A percentile compares a stretch with the other conserved stretches of the same genome.
Conservation (phyloP, 1,139 yeast genomes). For the Geotrichum carabidarum region DNA sequence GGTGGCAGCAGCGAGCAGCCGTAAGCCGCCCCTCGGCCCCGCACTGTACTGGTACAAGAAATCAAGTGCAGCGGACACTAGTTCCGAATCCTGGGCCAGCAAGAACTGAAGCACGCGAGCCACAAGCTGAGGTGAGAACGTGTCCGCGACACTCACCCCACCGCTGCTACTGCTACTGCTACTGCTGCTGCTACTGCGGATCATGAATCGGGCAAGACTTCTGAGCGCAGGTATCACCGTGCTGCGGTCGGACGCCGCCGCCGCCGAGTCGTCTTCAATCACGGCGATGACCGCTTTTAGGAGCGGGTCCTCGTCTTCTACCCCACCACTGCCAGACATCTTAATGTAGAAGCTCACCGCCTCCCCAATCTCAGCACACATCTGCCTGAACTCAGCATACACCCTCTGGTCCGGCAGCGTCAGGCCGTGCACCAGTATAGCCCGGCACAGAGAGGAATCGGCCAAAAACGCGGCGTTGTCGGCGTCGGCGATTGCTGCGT, state of each 20-base stretch:
- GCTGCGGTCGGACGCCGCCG: constrained; percentile 36
- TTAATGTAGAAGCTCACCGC: constrained; percentile 77
- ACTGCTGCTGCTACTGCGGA: constrained; percentile 37
- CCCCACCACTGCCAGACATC: constrained; percentile 59
- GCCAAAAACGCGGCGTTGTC: constrained; percentile 78
- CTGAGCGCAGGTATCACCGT: constrained; percentile 39
- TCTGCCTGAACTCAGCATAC: constrained; percentile 59
- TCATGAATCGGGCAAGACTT: constrained; percentile 38
- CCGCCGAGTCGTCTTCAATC: constrained; percentile 18
- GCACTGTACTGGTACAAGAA: constrained; percentile 61
- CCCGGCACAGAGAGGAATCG: constrained; percentile 39
- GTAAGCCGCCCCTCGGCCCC: constrained; percentile 42
- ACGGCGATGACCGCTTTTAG: constrained; percentile 28
- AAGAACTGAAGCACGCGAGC: constrained; percentile 44
- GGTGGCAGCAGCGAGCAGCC: constrained; percentile 35
- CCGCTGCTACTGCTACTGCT: no score
- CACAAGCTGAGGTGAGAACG: constrained; percentile 22
- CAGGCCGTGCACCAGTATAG: constrained; percentile 47
- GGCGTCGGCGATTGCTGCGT: constrained; percentile 67
- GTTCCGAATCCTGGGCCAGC: constrained; percentile 50
- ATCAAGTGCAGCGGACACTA: constrained; percentile 60
- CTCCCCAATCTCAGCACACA: constrained; percentile 75
- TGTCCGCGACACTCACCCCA: constrained; percentile 34
- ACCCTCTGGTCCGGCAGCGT: constrained; percentile 37
- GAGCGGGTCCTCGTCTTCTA: constrained; percentile 40